Percentiles rank a stretch among this genome's conserved stretches.
These are phyloP conservation scores for Ophiostoma ulmi DNA, from an alignment of 2,329 filamentous ascomycete species.

Conservation along the genomic window DNA sequence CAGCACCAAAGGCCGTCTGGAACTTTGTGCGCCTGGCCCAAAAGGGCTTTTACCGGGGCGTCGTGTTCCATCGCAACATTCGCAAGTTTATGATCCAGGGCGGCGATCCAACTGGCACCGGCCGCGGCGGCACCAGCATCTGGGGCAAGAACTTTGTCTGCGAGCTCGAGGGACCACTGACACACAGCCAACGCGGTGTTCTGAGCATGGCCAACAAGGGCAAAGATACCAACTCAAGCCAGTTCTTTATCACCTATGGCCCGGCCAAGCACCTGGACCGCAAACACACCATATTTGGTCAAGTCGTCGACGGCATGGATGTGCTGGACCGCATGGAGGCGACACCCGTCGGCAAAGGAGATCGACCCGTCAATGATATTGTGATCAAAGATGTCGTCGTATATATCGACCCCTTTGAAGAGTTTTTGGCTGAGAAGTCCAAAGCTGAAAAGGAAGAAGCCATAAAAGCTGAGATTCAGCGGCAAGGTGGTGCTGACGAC, in stretches of 20 bases:
- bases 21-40: slow-evolving; percentile 88
- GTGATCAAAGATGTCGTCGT: slow-evolving; percentile 77
- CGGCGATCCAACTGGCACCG: slow-evolving; percentile 88
- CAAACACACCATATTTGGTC: slow-evolving; percentile 96
- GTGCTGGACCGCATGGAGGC: slow-evolving; percentile 72
- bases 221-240: slow-evolving; percentile 92
- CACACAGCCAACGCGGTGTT: slow-evolving; percentile 75
- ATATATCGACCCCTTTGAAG: slow-evolving; percentile 91
- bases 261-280: slow-evolving; percentile 78
- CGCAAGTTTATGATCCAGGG: slow-evolving; percentile 97
- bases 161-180: slow-evolving; percentile 82
- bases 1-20: slow-evolving; percentile 89
- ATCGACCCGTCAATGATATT: slow-evolving; percentile 72
- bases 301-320: slow-evolving; percentile 70
- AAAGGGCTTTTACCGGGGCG: slow-evolving; percentile 80
- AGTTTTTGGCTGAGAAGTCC: slow-evolving; percentile 73
- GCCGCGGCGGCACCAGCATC: slow-evolving; percentile 79
- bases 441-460: slow-evolving; percentile 56
- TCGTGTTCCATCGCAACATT: slow-evolving; percentile 89
- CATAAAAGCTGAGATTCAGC: slow-evolving; percentile 56
- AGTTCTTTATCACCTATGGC: slow-evolving; percentile 92
- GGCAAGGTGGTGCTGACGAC: slow-evolving; percentile 71
- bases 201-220: slow-evolving; percentile 98
- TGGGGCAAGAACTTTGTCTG: slow-evolving; percentile 95
- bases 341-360: slow-evolving; percentile 67